Evolutionary conservation across 2,329 filamentous ascomycete genomes (phyloP).

Genomic region (Dendrostoma leiphaemia): DNA sequence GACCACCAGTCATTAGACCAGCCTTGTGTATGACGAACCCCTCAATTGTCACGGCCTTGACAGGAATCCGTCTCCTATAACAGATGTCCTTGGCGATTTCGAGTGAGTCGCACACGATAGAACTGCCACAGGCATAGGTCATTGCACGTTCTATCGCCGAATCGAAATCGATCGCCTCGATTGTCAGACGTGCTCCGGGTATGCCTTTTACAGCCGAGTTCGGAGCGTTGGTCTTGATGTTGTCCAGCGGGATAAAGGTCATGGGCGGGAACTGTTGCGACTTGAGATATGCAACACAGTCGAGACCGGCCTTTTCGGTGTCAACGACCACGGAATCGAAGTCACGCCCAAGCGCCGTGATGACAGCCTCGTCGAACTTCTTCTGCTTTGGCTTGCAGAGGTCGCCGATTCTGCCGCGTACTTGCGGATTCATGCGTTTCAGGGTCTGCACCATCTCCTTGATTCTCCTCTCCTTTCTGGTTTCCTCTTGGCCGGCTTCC

Average conservation of each 20-base stretch:
- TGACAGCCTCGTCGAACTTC: conserved; percentile 91
- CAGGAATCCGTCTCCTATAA: conserved; percentile 79
- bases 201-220: conserved; percentile 91
- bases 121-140: conserved; percentile 90
- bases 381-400: conserved; percentile 96
- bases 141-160: conserved; percentile 85
- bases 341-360: conserved; percentile 85
- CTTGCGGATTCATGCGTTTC: conserved; percentile 88
- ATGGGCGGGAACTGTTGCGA: conserved; percentile 84
- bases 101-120: conserved; percentile 88
- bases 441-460: conserved; percentile 83
- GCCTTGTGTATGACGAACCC: conserved; percentile 97
- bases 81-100: conserved; percentile 85
- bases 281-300: conserved; percentile 92
- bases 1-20: conserved; percentile 93
- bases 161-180: conserved; percentile 96
- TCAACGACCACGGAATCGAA: conserved; percentile 96
- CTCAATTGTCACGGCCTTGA: conserved; percentile 91
- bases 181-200: conserved; percentile 80
- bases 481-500: conserved; percentile 81
- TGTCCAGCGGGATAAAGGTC: conserved; percentile 95
- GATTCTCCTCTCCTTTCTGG: conserved; percentile 72
- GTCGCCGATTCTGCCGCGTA: conserved; percentile 85
- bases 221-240: conserved; percentile 89
- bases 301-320: conserved; percentile 87